Evolutionary conservation across 2,329 filamentous ascomycete species (phyloP).

Genomic region (Aureobasidium lini): DNA sequence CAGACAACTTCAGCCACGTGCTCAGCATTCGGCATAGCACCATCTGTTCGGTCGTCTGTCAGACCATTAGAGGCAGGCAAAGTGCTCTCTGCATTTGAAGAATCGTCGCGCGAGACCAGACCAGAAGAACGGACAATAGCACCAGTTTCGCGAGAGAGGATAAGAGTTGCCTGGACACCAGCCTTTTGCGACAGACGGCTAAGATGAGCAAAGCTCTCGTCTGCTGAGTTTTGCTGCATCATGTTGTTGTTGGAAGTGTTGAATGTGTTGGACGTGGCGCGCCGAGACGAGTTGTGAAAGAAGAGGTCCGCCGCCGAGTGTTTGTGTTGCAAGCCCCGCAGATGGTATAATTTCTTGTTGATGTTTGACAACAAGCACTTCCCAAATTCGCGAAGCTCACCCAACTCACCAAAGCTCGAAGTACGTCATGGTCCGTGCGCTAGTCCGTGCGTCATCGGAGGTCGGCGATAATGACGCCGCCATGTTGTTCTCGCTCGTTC

Average conservation of each 20-base stretch:
- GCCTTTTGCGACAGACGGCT: slow-evolving; percentile 67
- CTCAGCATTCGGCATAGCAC: slow-evolving; percentile 51
- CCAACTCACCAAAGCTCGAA: neutral
- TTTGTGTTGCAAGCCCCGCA: neutral
- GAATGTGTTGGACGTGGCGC: neutral
- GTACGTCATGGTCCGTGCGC: neutral
- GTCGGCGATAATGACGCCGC: neutral
- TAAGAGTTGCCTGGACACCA: slow-evolving; percentile 69
- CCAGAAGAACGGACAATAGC: slow-evolving; percentile 70
- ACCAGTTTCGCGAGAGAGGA: slow-evolving; percentile 64
- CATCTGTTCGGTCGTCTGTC: slow-evolving; percentile 21
- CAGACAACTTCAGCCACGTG: slow-evolving; percentile 71
- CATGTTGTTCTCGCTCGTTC: neutral
- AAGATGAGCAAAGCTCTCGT: slow-evolving; percentile 58
- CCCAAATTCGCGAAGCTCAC: neutral
- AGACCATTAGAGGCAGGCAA: slow-evolving; percentile 14
- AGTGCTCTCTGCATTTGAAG: slow-evolving; percentile 36
- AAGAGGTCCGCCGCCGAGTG: neutral
- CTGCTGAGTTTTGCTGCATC: slow-evolving; percentile 18
- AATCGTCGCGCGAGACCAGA: slow-evolving; percentile 53
- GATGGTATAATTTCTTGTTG: neutral
- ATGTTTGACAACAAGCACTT: slow-evolving; percentile 5
- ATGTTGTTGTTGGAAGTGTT: neutral
- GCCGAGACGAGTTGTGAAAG: neutral
- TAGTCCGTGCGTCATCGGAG: no score